Percentiles rank a stretch among this genome's conserved stretches.
These are phyloP conservation scores for Malus orientalis DNA, from an alignment of 306 rosid species.

Conservation along the genomic window DNA sequence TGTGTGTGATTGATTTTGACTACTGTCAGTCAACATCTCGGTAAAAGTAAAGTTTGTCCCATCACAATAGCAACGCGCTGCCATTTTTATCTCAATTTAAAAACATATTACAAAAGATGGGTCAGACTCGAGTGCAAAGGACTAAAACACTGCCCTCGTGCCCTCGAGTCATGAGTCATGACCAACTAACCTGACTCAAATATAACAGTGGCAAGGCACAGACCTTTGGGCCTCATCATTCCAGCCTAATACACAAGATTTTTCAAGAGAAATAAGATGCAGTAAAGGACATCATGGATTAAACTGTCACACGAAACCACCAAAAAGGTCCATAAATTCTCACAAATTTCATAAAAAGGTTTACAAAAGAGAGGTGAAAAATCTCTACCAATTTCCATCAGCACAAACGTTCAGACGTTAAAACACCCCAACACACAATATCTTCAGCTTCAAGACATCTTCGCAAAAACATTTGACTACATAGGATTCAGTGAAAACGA, in stretches of 20 bases:
- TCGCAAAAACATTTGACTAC: not conserved
- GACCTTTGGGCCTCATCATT: not conserved
- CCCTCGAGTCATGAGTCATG: no score
- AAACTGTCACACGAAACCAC: not conserved
- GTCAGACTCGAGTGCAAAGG: no score
- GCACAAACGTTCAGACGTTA: not conserved
- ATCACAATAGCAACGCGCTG: no score
- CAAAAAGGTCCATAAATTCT: not conserved
- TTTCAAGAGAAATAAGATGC: not conserved
- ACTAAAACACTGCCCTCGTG: no score
- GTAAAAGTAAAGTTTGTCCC: no score
- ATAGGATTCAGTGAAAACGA: not conserved
- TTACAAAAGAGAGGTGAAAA: not conserved
- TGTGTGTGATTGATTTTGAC: no score
- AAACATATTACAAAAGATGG: no score
- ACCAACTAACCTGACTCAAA: no score
- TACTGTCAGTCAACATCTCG: no score
- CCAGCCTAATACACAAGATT: not conserved
- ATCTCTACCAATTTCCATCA: not conserved
- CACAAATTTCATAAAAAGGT: not conserved
- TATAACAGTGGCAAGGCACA: no score
- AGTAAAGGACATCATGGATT: no score
- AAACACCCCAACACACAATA: not conserved
- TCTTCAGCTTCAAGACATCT: not conserved
- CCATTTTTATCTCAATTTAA: no score